Base-by-base conservation (phyloP, 495 filamentous ascomycete genomes). In the Hyaloscypha finlandica region DNA sequence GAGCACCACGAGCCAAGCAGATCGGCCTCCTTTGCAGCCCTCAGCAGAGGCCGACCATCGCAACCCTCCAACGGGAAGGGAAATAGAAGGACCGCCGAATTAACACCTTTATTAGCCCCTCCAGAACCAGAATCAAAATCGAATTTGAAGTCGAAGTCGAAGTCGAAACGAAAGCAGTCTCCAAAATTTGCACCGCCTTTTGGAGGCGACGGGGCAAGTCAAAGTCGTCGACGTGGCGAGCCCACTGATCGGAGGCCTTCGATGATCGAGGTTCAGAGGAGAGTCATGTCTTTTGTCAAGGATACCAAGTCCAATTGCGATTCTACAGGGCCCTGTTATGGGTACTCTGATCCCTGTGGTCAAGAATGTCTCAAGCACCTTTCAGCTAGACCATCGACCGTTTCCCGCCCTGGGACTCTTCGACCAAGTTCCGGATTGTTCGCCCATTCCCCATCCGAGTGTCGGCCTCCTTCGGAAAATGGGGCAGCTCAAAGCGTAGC, bases 341-440 rank as follows among this genome's bases (percentile, higher is more conserved):
- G 93, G 8, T 93, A 91, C 71, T 88, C 91, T 0, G 91, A 96
- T 74, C 90, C 91, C 6, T 97, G 93, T 73, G 92, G 91, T 0
- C 86, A 87, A 67, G 90, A 95, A 72, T 96, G 93, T 77, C 87
- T 89, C 74, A 74, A 69, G 32, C 70, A 72, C 59, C 12, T 74
- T 11, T 45, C 9, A 8, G 4, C 53, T 1, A 71, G 65, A 32
- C 55, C 62, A 2, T 56, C 61, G 8, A 56, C 12, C 25, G 32
- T 14, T 6, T 68, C 68, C n/a, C 71, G 65, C 9, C 37, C 48
- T 16, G 32, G 64, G 37, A 65, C 59, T 25, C 31, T 69, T 12
- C 63, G 70, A 6, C 52, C 30, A 14, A n/a, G 12, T 11, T 53
- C 69, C 29, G 62, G 63, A 25, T 52, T 58, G 3, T 55, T 64